A percentile compares a stretch with the other conserved stretches of the same genome.
phyloP scores from a whole-genome alignment of 73 alveolate genomes.

The Paraurostyla sp. region DNA sequence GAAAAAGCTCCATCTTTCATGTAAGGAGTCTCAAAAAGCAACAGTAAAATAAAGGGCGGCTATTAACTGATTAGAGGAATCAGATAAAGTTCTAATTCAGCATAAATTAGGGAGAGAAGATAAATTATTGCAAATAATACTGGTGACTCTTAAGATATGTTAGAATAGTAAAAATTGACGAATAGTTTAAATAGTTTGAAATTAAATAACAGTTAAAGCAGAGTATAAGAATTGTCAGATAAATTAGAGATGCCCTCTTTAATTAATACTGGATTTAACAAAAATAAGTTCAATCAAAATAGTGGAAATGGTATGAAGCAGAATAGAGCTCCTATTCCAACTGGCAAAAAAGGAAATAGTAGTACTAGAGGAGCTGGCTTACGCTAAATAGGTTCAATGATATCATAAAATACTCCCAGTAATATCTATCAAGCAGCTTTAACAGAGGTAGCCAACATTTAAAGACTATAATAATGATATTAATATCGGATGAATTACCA shows the following conservation, averaged over 20 bases:
- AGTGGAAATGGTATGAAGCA: no score
- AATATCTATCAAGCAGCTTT: constrained; percentile 21
- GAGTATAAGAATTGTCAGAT: not conserved
- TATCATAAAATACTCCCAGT: constrained; percentile 15
- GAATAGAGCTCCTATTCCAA: constrained; percentile 4
- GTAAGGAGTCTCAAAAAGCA: no score
- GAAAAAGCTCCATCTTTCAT: constrained; percentile 15
- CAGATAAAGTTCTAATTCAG: constrained; percentile 13
- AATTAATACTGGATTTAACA: not conserved
- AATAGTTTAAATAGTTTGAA: not conserved
- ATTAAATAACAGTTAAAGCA: not conserved
- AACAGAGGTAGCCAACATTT: not conserved
- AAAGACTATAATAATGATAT: not conserved
- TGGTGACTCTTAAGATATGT: no score
- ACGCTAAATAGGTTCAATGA: constrained; percentile 2
- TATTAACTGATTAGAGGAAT: no score
- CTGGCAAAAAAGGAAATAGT: constrained; percentile 8
- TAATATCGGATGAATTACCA: no score
- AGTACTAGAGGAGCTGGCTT: constrained; percentile 32
- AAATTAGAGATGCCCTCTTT: not conserved
- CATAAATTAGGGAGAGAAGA: not conserved
- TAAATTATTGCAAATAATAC: no score
- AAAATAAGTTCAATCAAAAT: not conserved
- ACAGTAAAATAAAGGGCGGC: no score
- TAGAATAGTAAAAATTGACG: not conserved